These are phyloP conservation scores for Dioscorea cayenensis DNA, from an alignment of 116 monocot genomes.

Conservation along the genomic window DNA sequence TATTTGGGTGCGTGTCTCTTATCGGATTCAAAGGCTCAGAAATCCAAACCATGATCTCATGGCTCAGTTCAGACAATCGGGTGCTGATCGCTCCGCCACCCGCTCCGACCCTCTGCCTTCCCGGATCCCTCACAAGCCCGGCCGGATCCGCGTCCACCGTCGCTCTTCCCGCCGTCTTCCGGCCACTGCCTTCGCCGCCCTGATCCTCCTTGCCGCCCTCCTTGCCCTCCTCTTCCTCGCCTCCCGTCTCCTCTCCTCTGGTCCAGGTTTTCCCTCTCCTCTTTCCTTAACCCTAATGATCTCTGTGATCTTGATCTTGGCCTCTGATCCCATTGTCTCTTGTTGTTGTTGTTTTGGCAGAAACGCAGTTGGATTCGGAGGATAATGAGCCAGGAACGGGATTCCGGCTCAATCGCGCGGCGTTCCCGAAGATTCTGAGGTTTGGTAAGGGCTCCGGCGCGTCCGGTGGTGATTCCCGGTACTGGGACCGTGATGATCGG, in stretches of 20 bases:
- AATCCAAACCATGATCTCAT: conserved; percentile 6
- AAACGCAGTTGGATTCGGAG: conserved; percentile 1
- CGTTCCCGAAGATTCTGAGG: conserved; percentile 26
- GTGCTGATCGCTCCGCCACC: conserved; percentile 4
- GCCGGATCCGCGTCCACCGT: conserved; percentile 16
- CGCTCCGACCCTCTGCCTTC: background rate
- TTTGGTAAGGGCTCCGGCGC: conserved; percentile 25
- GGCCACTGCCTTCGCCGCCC: background rate
- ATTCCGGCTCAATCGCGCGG: conserved; percentile 5
- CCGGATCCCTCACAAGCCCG: conserved; percentile 4
- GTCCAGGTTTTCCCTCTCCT: conserved; percentile 17
- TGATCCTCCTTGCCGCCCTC: conserved; percentile 8
- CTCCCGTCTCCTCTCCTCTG: conserved; percentile 26
- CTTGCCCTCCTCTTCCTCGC: conserved; percentile 21
- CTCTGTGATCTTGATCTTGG: background rate
- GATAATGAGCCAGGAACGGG: conserved; percentile 9
- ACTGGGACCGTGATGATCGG: conserved; percentile 81
- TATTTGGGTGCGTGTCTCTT: too few species aligned
- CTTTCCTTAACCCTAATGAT: background rate
- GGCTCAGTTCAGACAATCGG: conserved; percentile 10
- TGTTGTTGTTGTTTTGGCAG: conserved; percentile 3
- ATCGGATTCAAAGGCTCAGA: too few species aligned
- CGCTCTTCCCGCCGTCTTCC: conserved; percentile 12
- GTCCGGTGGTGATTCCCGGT: conserved; percentile 69
- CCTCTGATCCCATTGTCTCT: background rate